Base-by-base conservation (phyloP, 1,284 basidiomycete genomes). In the Earliella scabrosa region DNA sequence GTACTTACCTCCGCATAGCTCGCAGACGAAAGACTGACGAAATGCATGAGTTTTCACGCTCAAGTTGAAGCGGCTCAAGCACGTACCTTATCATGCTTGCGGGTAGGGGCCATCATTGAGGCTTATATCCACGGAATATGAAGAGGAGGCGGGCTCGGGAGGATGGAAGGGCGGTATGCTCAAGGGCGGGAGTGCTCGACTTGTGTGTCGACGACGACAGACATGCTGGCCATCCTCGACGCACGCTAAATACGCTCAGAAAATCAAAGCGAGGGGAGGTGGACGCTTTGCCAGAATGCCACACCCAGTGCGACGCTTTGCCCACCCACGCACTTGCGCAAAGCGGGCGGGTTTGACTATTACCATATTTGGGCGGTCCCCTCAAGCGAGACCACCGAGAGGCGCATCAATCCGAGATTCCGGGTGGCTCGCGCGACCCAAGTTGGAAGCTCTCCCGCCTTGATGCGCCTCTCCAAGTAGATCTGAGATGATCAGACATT, bases 361-460 rank as follows among this genome's bases (percentile, higher is more conserved):
- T 46, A n/a, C 45, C 31, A 35, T 46, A 35, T 46, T 24, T 21
- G 45, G 45, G 14, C 20, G 31, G 32, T 35, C 6, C n/a, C 21
- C n/a, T n/a, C 45, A 46, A 46, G 45, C 45, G 45, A 46, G 45
- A 46, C 45, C 45, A 46, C 45, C 31, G 27, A 35, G 14, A 46
- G 45, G 45, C 45, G 45, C 32, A 46, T 46, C 45, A 46, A 35
- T 21, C 32, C 32, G 32, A 46, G 45, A 46, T 29, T 21, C 32
- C 32, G 32, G 35, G 45, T 23, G 31, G 31, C 32, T 46, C 31
- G 11, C 32, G 13, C 31, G 21, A n/a, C 45, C 45, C 20, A 24
- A 46, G 18, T 35, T 23, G 32, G 45, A 46, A 34, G 31, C 6
- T 7, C 45, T 46, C 31, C 32, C 45, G 45, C 31, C 32, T 46